Conservation (phyloP, 495 filamentous ascomycete genomes). For the Neurospora sp. region DNA sequence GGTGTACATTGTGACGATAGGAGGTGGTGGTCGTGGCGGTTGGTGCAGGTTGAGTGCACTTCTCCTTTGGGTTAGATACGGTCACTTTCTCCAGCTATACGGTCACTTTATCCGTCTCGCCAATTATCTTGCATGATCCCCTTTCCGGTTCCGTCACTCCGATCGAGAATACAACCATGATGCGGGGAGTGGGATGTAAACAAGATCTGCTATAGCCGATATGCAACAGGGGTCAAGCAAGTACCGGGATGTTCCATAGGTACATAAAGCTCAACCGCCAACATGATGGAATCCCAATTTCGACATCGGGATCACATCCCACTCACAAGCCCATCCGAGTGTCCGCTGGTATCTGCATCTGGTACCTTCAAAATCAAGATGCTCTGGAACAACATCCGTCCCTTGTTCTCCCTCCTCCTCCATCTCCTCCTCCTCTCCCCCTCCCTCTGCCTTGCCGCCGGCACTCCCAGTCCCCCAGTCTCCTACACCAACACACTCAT, state of each 20-base stretch:
- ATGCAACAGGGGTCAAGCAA: neutral
- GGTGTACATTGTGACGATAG: too few relatives aligned
- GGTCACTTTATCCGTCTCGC: too few relatives aligned
- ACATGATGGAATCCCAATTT: neutral
- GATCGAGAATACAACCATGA: neutral
- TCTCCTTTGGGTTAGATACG: too few relatives aligned
- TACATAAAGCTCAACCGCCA: neutral
- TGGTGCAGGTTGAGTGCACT: too few relatives aligned
- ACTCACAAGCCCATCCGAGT: neutral
- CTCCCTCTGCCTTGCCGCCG: neutral
- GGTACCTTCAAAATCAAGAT: too few relatives aligned
- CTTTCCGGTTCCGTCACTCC: neutral
- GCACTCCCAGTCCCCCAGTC: slow-evolving; percentile 7
- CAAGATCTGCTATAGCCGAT: neutral
- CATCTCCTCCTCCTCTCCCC: neutral
- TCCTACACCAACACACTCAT: slow-evolving; percentile 17
- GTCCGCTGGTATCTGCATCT: neutral
- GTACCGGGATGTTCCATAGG: too few relatives aligned
- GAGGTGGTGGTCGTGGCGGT: too few relatives aligned
- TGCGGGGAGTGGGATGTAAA: neutral
- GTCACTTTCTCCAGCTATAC: too few relatives aligned
- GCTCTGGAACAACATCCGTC: too few relatives aligned
- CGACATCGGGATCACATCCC: neutral
- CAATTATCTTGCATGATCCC: neutral
- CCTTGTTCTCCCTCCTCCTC: slow-evolving; percentile 5